A percentile compares a stretch with the other conserved stretches of the same genome.
These are phyloP conservation scores for Cytospora piceicola DNA, from an alignment of 2,329 filamentous ascomycete species.

Conservation along the genomic window DNA sequence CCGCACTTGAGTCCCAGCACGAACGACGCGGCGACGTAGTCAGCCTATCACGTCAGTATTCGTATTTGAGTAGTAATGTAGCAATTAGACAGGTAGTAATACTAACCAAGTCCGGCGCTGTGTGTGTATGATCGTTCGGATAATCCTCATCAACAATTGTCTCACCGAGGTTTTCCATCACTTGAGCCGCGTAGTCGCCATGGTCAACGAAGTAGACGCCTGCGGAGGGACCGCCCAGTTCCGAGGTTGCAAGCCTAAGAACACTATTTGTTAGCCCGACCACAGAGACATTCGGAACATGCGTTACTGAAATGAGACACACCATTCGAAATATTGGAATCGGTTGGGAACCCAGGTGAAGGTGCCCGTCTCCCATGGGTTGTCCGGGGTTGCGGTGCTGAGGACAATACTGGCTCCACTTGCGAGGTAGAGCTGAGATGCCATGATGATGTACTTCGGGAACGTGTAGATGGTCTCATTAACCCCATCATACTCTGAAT, in stretches of 20 bases:
- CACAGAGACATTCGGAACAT: too few relatives aligned
- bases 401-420: slow-evolving; percentile 66
- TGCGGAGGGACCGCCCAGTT: slow-evolving; percentile 41
- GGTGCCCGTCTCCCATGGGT: slow-evolving; percentile 61
- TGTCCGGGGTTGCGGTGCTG: slow-evolving; percentile 58
- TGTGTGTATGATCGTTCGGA: slow-evolving; percentile 67
- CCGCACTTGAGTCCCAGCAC: slow-evolving; percentile 58
- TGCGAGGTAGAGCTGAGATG: slow-evolving; percentile 54
- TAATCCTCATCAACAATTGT: slow-evolving; percentile 56
- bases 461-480: slow-evolving; percentile 64
- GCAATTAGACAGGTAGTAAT: neutral
- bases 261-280: slow-evolving; percentile 24
- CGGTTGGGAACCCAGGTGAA: slow-evolving; percentile 53
- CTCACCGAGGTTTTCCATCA: slow-evolving; percentile 54
- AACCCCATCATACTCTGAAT: slow-evolving; percentile 54
- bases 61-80: neutral
- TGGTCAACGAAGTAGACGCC: slow-evolving; percentile 63
- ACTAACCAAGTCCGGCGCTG: slow-evolving; percentile 50
- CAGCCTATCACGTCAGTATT: slow-evolving; percentile 41
- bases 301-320: too few relatives aligned
- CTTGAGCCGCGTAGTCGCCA: slow-evolving; percentile 59
- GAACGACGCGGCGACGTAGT: slow-evolving; percentile 60
- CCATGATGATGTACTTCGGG: slow-evolving; percentile 62
- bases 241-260: slow-evolving; percentile 41
- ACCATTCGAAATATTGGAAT: slow-evolving; percentile 60